Percentiles rank a stretch among this genome's conserved stretches.
Evolutionary conservation across 129 eudicot genomes (phyloP).

Genomic region (carrot (Daucus carota)): DNA sequence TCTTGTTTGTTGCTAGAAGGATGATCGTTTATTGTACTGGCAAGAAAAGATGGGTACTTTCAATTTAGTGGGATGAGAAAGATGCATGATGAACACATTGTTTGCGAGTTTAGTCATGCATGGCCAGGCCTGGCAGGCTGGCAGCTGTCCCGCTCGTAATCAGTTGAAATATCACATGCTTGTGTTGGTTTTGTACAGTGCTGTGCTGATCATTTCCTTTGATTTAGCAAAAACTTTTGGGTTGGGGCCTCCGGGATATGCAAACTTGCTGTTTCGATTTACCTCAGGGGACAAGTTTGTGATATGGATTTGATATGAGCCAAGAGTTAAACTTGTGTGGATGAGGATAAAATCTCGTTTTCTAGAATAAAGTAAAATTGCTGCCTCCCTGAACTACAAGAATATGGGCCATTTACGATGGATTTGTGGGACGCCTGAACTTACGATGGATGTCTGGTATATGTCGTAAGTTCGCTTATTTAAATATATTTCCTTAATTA

Average conservation of each 20-base stretch:
- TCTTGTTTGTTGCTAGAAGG: slow-evolving; percentile 12
- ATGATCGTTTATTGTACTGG: slow-evolving; percentile 4
- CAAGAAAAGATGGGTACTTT: neutral
- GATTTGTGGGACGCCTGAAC: too few species aligned
- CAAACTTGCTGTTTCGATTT: too few species aligned
- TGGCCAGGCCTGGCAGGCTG: neutral
- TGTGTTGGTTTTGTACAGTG: neutral
- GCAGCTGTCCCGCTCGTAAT: neutral
- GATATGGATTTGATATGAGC: neutral
- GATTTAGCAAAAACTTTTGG: neutral
- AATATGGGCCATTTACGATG: too few species aligned
- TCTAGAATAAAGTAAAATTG: too few species aligned
- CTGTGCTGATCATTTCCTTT: neutral
- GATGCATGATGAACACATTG: slow-evolving; percentile 6
- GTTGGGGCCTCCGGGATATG: neutral
- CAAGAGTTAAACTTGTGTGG: too few species aligned
- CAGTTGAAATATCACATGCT: neutral
- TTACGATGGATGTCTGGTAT: too few species aligned
- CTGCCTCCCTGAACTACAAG: too few species aligned
- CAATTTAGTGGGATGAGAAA: neutral
- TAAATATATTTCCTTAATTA: too few species aligned
- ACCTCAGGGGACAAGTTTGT: neutral
- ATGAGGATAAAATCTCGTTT: too few species aligned
- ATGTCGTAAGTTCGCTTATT: too few species aligned
- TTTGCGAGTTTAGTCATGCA: slow-evolving; percentile 2